Conservation (phyloP, 2,329 filamentous ascomycete species). For the Torrubiellomyces zombiae region DNA sequence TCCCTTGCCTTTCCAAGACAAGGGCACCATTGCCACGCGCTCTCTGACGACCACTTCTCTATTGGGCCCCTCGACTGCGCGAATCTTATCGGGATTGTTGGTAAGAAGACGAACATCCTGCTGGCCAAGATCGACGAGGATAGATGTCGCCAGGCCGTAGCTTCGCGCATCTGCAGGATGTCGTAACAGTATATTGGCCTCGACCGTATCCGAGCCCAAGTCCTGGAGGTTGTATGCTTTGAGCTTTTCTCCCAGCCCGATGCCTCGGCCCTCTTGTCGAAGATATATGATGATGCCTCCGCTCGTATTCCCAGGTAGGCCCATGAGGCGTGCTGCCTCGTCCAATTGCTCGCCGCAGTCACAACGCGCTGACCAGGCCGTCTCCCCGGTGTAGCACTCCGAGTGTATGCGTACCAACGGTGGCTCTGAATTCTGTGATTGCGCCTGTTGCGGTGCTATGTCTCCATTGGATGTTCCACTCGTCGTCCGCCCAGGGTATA, state of each 20-base stretch:
- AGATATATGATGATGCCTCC: conserved; percentile 93
- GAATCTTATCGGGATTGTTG: conserved; percentile 94
- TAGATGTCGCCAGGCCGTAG: conserved; percentile 92
- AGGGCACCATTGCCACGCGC: conserved; percentile 83
- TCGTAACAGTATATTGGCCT: conserved; percentile 78
- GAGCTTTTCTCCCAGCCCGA: conserved; percentile 85
- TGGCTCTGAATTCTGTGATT: conserved; percentile 5
- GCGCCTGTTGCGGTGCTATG: conserved; percentile 2
- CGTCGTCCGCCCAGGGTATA: conserved; percentile 71
- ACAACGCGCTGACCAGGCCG: conserved; percentile 92
- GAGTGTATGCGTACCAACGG: conserved; percentile 91
- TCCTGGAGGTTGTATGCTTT: conserved; percentile 98
- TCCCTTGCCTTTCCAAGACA: conserved; percentile 76
- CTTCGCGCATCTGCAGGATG: conserved; percentile 90
- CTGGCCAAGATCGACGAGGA: conserved; percentile 74
- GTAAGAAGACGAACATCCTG: conserved; percentile 68
- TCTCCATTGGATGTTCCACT: conserved; percentile 38
- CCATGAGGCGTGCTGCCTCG: conserved; percentile 89
- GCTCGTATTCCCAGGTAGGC: conserved; percentile 40
- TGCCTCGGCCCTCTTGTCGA: conserved; percentile 88
- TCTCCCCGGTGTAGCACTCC: conserved; percentile 97
- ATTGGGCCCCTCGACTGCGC: conserved; percentile 82
- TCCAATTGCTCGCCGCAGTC: conserved; percentile 97
- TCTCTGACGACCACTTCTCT: conserved; percentile 78
- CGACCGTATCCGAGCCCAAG: conserved; percentile 90